These are phyloP conservation scores for Nigrospora oryzae DNA, from an alignment of 2,329 filamentous ascomycete species.

Conservation along the genomic window DNA sequence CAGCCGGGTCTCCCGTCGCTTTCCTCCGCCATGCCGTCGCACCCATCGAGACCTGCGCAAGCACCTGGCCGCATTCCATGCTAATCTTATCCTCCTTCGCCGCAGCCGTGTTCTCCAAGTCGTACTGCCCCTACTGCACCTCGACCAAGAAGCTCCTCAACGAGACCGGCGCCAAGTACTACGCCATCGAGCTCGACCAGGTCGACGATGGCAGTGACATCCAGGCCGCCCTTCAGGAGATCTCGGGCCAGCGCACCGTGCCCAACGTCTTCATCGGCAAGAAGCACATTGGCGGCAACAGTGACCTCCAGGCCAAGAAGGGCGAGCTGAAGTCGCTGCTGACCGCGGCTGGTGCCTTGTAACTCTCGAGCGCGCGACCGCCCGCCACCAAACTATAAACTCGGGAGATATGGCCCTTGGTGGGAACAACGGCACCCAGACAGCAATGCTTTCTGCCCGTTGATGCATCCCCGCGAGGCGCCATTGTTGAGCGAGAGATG, in stretches of 20 bases:
- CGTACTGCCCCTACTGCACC: slow-evolving; percentile 89
- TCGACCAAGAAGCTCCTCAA: slow-evolving; percentile 69
- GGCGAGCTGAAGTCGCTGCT: slow-evolving; percentile 60
- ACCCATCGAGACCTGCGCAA: too few species aligned
- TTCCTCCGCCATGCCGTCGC: too few species aligned
- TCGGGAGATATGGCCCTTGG: not conserved
- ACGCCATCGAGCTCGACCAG: slow-evolving; percentile 75
- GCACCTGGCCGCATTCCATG: too few species aligned
- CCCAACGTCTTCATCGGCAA: slow-evolving; percentile 91
- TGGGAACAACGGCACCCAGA: not conserved
- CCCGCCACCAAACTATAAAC: too few species aligned
- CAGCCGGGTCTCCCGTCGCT: too few species aligned
- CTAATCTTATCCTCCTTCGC: slow-evolving; percentile 2
- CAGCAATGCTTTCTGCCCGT: too few species aligned
- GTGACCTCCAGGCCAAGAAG: slow-evolving; percentile 63
- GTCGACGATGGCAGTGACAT: slow-evolving; percentile 72
- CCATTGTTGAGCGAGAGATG: too few species aligned
- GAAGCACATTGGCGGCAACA: slow-evolving; percentile 95
- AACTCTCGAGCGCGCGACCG: slow-evolving; percentile 13
- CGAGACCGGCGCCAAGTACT: slow-evolving; percentile 63
- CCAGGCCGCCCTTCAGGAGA: slow-evolving; percentile 72
- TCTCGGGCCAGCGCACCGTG: slow-evolving; percentile 80
- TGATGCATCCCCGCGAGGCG: too few species aligned
- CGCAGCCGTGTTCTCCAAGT: slow-evolving; percentile 89
- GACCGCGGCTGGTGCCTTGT: slow-evolving; percentile 56